These are phyloP conservation scores for Phialocephala sp. DNA, from an alignment of 2,329 filamentous ascomycete genomes.

Conservation along the genomic window DNA sequence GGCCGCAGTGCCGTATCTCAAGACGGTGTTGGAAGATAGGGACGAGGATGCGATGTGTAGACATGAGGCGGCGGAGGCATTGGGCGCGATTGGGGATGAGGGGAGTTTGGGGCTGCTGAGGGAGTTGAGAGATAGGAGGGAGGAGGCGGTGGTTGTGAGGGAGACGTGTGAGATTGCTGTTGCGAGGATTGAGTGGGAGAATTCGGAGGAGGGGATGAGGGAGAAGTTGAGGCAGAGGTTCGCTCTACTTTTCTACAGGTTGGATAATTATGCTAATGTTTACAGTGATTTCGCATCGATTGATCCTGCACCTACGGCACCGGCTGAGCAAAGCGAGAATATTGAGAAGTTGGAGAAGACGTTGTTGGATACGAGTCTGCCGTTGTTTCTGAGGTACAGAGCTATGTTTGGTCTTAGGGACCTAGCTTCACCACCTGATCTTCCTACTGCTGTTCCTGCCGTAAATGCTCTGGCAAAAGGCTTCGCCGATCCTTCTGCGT, in stretches of 20 bases:
- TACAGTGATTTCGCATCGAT: slow-evolving; percentile 91
- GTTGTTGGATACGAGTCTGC: slow-evolving; percentile 77
- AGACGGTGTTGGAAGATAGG: slow-evolving; percentile 74
- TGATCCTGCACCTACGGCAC: slow-evolving; percentile 87
- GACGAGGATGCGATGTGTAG: slow-evolving; percentile 94
- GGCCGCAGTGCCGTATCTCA: slow-evolving; percentile 74
- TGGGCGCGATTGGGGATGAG: slow-evolving; percentile 82
- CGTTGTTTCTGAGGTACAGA: slow-evolving; percentile 91
- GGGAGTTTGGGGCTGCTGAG: slow-evolving; percentile 76
- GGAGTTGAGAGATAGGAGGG: slow-evolving; percentile 73
- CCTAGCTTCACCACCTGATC: slow-evolving; percentile 88
- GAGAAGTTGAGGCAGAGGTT: slow-evolving; percentile 87
- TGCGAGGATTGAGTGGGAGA: slow-evolving; percentile 92
- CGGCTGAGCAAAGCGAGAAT: slow-evolving; percentile 65
- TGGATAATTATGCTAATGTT: slow-evolving; percentile 31
- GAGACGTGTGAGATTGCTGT: slow-evolving; percentile 98
- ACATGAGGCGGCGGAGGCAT: slow-evolving; percentile 94
- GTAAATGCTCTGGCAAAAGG: slow-evolving; percentile 85
- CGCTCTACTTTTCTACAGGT: slow-evolving; percentile 33
- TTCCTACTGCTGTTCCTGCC: slow-evolving; percentile 87
- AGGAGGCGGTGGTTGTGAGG: slow-evolving; percentile 80
- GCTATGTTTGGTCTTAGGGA: slow-evolving; percentile 98
- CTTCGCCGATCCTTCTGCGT: slow-evolving; percentile 82
- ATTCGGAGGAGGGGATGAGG: slow-evolving; percentile 69
- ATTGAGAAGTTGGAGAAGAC: slow-evolving; percentile 77